phyloP scores from a whole-genome alignment of 176 grass and related monocot species.

The Bonia amplexicaulis region DNA sequence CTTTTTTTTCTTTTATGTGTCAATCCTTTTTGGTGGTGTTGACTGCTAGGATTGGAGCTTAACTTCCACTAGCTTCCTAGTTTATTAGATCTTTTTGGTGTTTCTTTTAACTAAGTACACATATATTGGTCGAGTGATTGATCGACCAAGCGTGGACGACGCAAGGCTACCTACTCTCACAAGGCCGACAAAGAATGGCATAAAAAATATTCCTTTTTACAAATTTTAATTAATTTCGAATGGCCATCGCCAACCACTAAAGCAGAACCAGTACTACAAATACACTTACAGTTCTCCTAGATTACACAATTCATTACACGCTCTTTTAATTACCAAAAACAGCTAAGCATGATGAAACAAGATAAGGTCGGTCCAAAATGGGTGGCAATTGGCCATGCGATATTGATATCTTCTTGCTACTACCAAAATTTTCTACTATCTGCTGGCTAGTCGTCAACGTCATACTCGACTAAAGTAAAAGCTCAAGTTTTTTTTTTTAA shows the following conservation, averaged over 20 bases:
- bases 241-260: conserved; percentile 40
- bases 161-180: conserved; percentile 26
- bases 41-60: not conserved
- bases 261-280: not conserved
- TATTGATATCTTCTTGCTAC: not conserved
- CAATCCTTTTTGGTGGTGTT: not conserved
- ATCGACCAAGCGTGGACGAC: not conserved
- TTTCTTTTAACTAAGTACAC: not conserved
- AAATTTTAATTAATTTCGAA: not conserved
- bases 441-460: not conserved
- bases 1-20: not conserved
- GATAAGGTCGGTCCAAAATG: not conserved
- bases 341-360: not conserved
- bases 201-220: not conserved
- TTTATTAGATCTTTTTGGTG: not conserved
- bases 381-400: not conserved
- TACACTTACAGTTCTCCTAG: not conserved
- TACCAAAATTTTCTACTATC: not conserved
- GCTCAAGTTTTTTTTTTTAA: not conserved
- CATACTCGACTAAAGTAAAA: not conserved
- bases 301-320: not conserved
- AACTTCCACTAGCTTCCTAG: not conserved
- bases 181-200: conserved; percentile 22
- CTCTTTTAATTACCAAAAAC: not conserved
- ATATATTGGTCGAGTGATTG: not conserved